Base-by-base conservation (phyloP, 768 basidiomycete species). In the Suillus subluteus region DNA sequence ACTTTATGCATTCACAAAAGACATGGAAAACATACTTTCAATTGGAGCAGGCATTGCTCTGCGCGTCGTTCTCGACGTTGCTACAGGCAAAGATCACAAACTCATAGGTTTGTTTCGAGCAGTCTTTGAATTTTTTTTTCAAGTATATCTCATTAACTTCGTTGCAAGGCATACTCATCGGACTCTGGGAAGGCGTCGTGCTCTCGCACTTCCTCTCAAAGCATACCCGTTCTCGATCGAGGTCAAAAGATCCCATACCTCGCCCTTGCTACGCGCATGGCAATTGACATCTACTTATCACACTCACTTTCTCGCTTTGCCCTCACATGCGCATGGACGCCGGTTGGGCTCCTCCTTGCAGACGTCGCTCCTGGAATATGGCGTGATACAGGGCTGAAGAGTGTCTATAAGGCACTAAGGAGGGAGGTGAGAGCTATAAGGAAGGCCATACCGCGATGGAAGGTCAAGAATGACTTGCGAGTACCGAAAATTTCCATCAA, bases 131-230 rank as follows among this genome's bases (percentile, higher is more conserved):
- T 61, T 65, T 41, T 46, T 62, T 65, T 46, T 38, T n/a, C 11
- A 37, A 44, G 18, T 50, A 13, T 32, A 44, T 41, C 26, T 66
- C 8, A 37, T 58, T 56, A 23, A 23, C 54, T 76, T 82, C 74
- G 84, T 81, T 65, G 74, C 86, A 64, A 84, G 87, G 88, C 21
- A 87, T 88, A 16, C 82, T 93, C 65, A 81, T 94, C 63, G 92
- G 91, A 9, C 79, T 92, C 23, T 93, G 91, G 90, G 91, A 93
- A 76, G 91, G 92, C 58, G 84, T 90, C 32, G 86, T 92, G 44
- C 81, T 91, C 64, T 85, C 87, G 48, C 91, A 92, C 70, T 92
- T 91, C 74, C 76, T 91, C 68, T 84, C 84, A 67, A 90, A 90
- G 73, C 83, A 83, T 76, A 89, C 90, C 40, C 73, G 65, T 64